Conservation (phyloP, 2,329 filamentous ascomycete genomes). For the Diplodia mutila region DNA sequence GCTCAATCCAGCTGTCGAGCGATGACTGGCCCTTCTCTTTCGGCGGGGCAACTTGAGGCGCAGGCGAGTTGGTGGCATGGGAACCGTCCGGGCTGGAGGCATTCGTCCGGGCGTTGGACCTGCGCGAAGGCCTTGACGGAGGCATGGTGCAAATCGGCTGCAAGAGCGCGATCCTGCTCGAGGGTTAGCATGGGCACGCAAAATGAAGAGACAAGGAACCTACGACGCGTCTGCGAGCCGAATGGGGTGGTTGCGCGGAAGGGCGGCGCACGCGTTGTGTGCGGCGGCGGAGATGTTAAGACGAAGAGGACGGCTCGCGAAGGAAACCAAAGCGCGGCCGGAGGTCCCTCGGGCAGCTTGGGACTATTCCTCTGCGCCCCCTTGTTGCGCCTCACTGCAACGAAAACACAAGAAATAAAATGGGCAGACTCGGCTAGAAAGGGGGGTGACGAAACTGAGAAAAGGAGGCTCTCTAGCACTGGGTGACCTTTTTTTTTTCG, state of each 20-base stretch:
- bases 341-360: conserved; percentile 19
- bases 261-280: conserved; percentile 23
- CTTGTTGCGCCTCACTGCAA: conserved; percentile 14
- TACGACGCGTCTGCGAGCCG: conserved; percentile 25
- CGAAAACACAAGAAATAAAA: conserved; percentile 5
- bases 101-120: conserved; percentile 33
- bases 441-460: not conserved
- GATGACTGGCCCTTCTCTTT: conserved; percentile 43
- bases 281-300: conserved; percentile 19
- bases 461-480: not conserved
- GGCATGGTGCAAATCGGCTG: conserved; percentile 31
- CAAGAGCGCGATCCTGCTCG: conserved; percentile 26
- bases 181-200: conserved; percentile 15
- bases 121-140: conserved; percentile 43
- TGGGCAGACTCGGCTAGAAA: not conserved
- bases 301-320: conserved; percentile 23
- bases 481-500: not conserved
- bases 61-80: conserved; percentile 35
- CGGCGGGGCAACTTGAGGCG: conserved; percentile 30
- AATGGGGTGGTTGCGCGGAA: conserved; percentile 24
- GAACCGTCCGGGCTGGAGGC: conserved; percentile 17
- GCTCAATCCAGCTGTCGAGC: conserved; percentile 60
- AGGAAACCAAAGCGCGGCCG: conserved; percentile 22
- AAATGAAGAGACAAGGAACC: not conserved
- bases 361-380: conserved; percentile 18